phyloP scores from a whole-genome alignment of 2,329 filamentous ascomycete species.

The Xylaria sp. region DNA sequence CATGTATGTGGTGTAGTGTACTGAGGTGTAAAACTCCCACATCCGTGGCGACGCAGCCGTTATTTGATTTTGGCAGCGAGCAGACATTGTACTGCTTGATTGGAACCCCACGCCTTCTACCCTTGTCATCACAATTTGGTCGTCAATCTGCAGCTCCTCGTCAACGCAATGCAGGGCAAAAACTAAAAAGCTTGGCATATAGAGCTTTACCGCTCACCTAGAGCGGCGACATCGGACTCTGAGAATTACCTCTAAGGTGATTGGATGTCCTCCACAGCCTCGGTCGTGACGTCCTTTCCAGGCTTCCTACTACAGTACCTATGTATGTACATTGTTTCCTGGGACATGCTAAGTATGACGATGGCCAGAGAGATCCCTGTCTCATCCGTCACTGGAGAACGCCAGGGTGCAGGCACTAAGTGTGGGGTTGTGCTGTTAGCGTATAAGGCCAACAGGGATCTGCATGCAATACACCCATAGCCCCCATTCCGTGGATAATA shows the following conservation, averaged over 20 bases:
- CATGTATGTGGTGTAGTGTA: not conserved
- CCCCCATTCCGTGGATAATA: conserved; percentile 24
- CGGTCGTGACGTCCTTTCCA: conserved; percentile 39
- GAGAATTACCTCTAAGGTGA: conserved; percentile 36
- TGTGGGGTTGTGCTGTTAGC: conserved; percentile 40
- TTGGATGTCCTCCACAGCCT: conserved; percentile 41
- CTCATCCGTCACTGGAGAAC: conserved; percentile 35
- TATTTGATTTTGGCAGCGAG: conserved; percentile 3
- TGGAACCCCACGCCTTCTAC: conserved; percentile 34
- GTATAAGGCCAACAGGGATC: conserved; percentile 29
- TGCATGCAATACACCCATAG: conserved; percentile 11
- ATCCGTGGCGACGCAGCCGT: conserved; percentile 1
- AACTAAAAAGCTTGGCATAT: conserved; percentile 29
- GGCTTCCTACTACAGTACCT: conserved; percentile 22
- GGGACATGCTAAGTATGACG: conserved; percentile 25
- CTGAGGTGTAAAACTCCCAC: conserved; percentile 5
- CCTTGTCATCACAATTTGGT: conserved; percentile 32
- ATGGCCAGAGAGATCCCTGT: conserved; percentile 37
- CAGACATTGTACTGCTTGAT: not conserved
- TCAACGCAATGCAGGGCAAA: conserved; percentile 31
- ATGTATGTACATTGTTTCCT: conserved; percentile 30
- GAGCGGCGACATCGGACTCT: conserved; percentile 46
- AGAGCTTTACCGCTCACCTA: conserved; percentile 30
- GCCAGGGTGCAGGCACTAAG: conserved; percentile 39
- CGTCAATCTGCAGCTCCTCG: conserved; percentile 25